Conservation (phyloP, 2,329 filamentous ascomycete genomes). For the Hymenoscyphus repandus region DNA sequence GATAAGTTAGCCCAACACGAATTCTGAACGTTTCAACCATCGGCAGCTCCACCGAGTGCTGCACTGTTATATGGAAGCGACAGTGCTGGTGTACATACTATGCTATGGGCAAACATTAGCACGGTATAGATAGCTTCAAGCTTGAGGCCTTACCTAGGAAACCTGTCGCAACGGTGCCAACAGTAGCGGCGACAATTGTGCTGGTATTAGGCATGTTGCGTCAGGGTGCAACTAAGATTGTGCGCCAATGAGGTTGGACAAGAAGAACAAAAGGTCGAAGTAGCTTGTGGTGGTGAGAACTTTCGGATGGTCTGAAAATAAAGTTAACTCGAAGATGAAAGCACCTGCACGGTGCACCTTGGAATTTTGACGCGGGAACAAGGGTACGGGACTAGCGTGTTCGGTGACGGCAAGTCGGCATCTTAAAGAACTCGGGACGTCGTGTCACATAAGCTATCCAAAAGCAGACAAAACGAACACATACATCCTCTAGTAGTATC, state of each 20-base stretch:
- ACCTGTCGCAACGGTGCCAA: conserved; percentile 55
- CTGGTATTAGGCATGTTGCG: conserved; percentile 43
- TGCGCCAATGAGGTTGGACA: conserved; percentile 4
- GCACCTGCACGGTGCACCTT: too few relatives aligned
- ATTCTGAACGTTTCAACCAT: too few relatives aligned
- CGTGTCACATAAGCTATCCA: background rate
- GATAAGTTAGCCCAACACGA: conserved; percentile 15
- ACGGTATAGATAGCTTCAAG: background rate
- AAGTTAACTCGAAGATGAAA: background rate
- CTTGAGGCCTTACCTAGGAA: conserved; percentile 46
- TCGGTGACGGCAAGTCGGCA: background rate
- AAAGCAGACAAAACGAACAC: too few relatives aligned
- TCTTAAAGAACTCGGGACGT: background rate
- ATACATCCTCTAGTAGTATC: too few relatives aligned
- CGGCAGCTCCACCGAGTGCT: too few relatives aligned
- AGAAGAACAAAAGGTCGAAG: conserved; percentile 1
- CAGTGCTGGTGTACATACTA: conserved; percentile 5
- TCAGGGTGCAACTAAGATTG: background rate
- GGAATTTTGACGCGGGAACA: conserved; percentile 1
- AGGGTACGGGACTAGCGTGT: background rate
- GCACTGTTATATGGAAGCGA: background rate
- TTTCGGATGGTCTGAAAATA: conserved; percentile 6
- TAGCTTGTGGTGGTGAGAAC: conserved; percentile 8
- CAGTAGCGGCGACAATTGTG: conserved; percentile 55
- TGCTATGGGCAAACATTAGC: conserved; percentile 4